Percentiles rank a stretch among this genome's conserved stretches.
Conservation (phyloP, 148 eudicot species). For the Vaccinium macrocarpon region DNA sequence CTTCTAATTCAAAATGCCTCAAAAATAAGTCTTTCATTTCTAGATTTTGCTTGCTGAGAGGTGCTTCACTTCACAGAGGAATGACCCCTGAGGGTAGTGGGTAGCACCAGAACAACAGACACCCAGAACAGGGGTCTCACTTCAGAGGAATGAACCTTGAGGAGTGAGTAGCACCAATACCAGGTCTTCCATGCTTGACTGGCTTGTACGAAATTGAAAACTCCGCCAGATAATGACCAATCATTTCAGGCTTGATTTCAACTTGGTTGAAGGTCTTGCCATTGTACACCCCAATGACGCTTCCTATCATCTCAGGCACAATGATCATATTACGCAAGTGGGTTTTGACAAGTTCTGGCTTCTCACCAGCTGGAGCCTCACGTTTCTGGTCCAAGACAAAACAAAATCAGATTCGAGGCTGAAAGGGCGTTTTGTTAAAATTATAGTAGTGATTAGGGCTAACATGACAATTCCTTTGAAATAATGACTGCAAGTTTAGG, state of each 20-base stretch:
- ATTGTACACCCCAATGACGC: constrained; percentile 58
- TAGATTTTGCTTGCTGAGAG: not conserved
- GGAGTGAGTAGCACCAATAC: constrained; percentile 75
- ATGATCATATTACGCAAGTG: constrained; percentile 61
- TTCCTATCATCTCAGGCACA: constrained; percentile 67
- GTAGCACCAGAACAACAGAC: constrained; percentile 4
- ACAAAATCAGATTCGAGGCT: not conserved
- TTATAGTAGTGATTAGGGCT: not conserved
- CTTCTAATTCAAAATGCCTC: not conserved
- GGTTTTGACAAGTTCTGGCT: constrained; percentile 58
- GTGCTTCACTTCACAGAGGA: not conserved
- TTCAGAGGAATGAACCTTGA: constrained; percentile 71
- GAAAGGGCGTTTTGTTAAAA: not conserved
- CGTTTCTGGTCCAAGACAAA: constrained; percentile 36
- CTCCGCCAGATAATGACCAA: constrained; percentile 59
- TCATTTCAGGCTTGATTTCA: constrained; percentile 74
- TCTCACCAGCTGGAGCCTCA: constrained; percentile 70
- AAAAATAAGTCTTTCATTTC: not conserved
- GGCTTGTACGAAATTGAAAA: constrained; percentile 68
- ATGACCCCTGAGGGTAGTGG: not conserved
- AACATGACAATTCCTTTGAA: not conserved
- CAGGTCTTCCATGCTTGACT: constrained; percentile 70
- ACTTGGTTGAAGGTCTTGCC: constrained; percentile 56
- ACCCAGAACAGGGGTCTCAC: constrained; percentile 18
- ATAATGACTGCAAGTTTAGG: not conserved